Base-by-base conservation (phyloP, 768 basidiomycete species). In the Rhodotorula graminis region DNA sequence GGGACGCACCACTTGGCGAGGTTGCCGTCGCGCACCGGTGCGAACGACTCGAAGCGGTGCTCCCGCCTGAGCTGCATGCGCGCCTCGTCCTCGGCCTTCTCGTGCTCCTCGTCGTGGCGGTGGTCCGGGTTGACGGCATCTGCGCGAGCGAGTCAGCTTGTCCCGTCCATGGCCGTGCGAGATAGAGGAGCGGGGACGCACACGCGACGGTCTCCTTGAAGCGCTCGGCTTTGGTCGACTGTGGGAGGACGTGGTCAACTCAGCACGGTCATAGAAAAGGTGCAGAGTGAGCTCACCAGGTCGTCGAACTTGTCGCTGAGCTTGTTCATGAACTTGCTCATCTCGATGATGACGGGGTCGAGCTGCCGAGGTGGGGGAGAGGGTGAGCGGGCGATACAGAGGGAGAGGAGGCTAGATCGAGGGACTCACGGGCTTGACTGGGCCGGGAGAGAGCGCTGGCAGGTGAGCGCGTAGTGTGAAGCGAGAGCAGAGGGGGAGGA, bases 1-100 rank as follows among this genome's bases (percentile, higher is more conserved):
- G 81, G 25, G 40, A 27, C 83, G 37, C 68, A 89, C 90, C 91
- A 97, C 82, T 96, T 97, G 57, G 90, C 88, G 47, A 84, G 82
- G 79, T 93, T 93, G 19, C 86, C 84, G 8, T 83, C 77, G 49
- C 93, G 83, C 80, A 90, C 84, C 14, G 81, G 83, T 0, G 94
- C 93, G 81, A 98, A 99, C 74, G 89, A 91, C 33, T 86, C 79
- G 81, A 92, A 98, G 42, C 94, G 87, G 82, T 99, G 96, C 21
- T 84, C 81, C 0, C 85, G 85, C 67, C 88, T 87, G 78, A 97
- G 96, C 79, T 87, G 84, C 3, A 86, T 85, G 33, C 93, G 84
- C 46, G 49, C 50, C 25, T 65, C 67, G 37, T 69, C 72, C 49
- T 69, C 53, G 12, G 49, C 67, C 56, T 65, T 65, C 47, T 69